Percentiles rank a stretch among this genome's conserved stretches.
Conservation (phyloP, 2,329 filamentous ascomycete species). For the Calonectria pseudoreteaudii region DNA sequence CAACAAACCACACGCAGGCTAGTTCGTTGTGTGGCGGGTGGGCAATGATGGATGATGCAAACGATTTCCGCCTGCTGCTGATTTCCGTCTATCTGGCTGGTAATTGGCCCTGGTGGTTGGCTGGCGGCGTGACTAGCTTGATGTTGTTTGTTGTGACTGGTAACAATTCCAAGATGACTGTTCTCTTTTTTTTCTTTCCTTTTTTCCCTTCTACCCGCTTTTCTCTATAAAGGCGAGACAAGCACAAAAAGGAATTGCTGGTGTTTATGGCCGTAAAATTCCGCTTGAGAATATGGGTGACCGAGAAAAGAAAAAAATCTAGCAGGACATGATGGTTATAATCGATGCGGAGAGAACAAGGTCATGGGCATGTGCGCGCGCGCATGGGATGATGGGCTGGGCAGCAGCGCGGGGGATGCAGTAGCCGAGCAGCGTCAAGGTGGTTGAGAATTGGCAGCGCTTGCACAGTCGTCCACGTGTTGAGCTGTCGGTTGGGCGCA, state of each 20-base stretch:
- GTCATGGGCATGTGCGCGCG: slow-evolving; percentile 32
- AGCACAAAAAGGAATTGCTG: slow-evolving; percentile 1
- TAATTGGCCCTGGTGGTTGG: slow-evolving; percentile 7
- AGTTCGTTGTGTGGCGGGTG: background rate
- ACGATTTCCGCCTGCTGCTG: background rate
- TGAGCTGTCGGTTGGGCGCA: slow-evolving; percentile 42
- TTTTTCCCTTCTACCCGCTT: background rate
- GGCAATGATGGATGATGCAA: background rate
- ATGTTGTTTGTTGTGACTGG: slow-evolving; percentile 15
- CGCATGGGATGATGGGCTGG: slow-evolving; percentile 25
- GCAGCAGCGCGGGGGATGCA: slow-evolving; percentile 22
- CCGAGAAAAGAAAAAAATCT: slow-evolving; percentile 18
- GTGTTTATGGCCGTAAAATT: slow-evolving; percentile 9
- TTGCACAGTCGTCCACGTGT: slow-evolving; percentile 43
- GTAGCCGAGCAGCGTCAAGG: slow-evolving; percentile 21
- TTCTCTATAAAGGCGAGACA: slow-evolving; percentile 7
- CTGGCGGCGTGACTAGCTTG: slow-evolving; percentile 6
- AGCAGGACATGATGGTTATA: slow-evolving; percentile 38
- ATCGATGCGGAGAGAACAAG: slow-evolving; percentile 33
- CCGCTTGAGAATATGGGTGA: slow-evolving; percentile 10
- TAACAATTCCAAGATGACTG: slow-evolving; percentile 11
- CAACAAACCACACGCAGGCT: slow-evolving; percentile 8
- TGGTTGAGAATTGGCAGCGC: slow-evolving; percentile 14
- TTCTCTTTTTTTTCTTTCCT: background rate
- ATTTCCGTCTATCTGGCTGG: background rate